These are phyloP conservation scores for Pezizomycotina sp. DNA, from an alignment of 2,329 filamentous ascomycete genomes.

Conservation along the genomic window DNA sequence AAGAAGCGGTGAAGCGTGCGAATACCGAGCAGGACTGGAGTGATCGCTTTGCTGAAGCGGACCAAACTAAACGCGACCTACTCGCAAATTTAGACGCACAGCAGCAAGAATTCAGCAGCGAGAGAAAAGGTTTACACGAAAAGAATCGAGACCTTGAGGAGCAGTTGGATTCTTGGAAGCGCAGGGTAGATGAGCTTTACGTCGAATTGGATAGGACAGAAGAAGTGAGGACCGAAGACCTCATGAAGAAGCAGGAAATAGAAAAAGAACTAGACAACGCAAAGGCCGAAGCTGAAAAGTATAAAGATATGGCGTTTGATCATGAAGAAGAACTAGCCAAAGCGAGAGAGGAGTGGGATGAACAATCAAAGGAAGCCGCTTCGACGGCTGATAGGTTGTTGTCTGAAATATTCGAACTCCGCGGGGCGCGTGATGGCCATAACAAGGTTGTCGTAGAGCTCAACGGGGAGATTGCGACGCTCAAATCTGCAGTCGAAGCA, in stretches of 20 bases:
- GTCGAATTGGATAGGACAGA: slow-evolving; percentile 83
- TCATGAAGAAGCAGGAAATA: slow-evolving; percentile 51
- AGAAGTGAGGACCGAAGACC: slow-evolving; percentile 55
- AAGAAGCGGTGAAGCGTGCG: slow-evolving; percentile 45
- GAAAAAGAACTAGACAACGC: slow-evolving; percentile 54
- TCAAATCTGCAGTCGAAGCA: slow-evolving; percentile 11
- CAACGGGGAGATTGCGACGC: slow-evolving; percentile 7
- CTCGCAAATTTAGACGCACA: slow-evolving; percentile 88
- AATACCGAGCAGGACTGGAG: slow-evolving; percentile 43
- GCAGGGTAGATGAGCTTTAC: slow-evolving; percentile 55
- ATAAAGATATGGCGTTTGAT: slow-evolving; percentile 39
- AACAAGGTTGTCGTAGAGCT: too few species aligned
- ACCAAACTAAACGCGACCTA: slow-evolving; percentile 83
- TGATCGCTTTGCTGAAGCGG: slow-evolving; percentile 63
- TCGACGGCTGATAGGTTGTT: slow-evolving; percentile 39
- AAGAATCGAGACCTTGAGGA: slow-evolving; percentile 63
- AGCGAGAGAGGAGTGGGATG: slow-evolving; percentile 33
- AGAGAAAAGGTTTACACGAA: slow-evolving; percentile 64
- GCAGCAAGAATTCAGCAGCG: slow-evolving; percentile 71
- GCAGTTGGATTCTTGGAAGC: slow-evolving; percentile 35
- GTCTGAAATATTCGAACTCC: too few species aligned
- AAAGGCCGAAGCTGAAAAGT: slow-evolving; percentile 41
- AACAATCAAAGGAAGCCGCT: slow-evolving; percentile 35
- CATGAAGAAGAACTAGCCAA: slow-evolving; percentile 36
- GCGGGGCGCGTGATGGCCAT: too few species aligned